Conservation (phyloP, 2,329 filamentous ascomycete species). For the Ilyonectria destructans region DNA sequence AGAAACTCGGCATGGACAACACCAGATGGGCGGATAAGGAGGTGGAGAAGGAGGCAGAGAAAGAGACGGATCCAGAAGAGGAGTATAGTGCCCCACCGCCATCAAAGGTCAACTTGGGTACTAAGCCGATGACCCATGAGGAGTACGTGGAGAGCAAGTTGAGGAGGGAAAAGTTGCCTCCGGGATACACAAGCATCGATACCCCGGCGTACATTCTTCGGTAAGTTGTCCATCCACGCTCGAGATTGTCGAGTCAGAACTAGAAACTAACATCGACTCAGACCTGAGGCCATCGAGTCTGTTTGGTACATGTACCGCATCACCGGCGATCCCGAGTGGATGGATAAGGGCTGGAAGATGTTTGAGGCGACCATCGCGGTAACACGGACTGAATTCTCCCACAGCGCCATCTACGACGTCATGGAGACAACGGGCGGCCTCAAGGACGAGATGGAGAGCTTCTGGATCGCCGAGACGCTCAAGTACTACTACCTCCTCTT, state of each 20-base stretch:
- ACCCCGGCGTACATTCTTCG: constrained; percentile 73
- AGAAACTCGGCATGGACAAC: constrained; percentile 48
- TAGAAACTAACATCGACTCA: constrained; percentile 50
- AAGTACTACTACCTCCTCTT: constrained; percentile 95
- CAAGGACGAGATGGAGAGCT: constrained; percentile 84
- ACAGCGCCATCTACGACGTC: constrained; percentile 81
- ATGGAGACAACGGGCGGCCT: constrained; percentile 59
- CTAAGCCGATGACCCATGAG: constrained; percentile 65
- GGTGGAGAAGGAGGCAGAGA: constrained; percentile 7
- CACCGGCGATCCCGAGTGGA: constrained; percentile 82
- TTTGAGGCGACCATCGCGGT: constrained; percentile 79
- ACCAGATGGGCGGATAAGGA: constrained; percentile 27
- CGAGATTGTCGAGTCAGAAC: constrained; percentile 15
- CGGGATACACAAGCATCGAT: constrained; percentile 66
- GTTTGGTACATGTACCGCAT: constrained; percentile 94
- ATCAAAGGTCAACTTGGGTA: constrained; percentile 17
- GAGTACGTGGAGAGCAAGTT: constrained; percentile 68
- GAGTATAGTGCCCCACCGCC: constrained; percentile 21
- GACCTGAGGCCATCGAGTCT: constrained; percentile 89
- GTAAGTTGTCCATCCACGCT: constrained; percentile 59
- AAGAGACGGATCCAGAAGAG: constrained; percentile 32
- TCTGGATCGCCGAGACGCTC: constrained; percentile 91
- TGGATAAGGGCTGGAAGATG: constrained; percentile 91
- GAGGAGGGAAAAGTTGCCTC: constrained; percentile 61
- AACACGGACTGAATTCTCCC: constrained; percentile 77